Percentiles rank a stretch among this genome's conserved stretches.
phyloP scores from a whole-genome alignment of 345 rosid species.

The Salix koriyanagi region DNA sequence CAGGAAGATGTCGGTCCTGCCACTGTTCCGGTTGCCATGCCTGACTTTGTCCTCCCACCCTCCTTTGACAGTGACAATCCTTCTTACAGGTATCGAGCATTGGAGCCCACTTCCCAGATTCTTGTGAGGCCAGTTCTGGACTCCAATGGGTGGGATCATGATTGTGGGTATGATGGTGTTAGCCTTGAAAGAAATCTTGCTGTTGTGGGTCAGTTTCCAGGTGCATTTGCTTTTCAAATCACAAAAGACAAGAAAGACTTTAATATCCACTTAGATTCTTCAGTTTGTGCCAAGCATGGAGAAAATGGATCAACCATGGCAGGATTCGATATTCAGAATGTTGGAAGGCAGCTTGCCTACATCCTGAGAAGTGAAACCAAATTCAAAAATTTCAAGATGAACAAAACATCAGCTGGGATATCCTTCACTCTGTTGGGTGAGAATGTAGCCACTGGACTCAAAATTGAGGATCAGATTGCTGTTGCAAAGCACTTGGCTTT shows the following conservation, averaged over 20 bases:
- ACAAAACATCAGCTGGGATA: slow-evolving; percentile 35
- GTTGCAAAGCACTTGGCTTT: slow-evolving; percentile 27
- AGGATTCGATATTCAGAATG: slow-evolving; percentile 39
- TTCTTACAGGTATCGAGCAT: slow-evolving; percentile 29
- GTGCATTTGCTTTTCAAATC: slow-evolving; percentile 32
- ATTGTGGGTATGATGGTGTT: slow-evolving; percentile 37
- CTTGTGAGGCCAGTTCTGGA: slow-evolving; percentile 40
- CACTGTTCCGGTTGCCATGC: slow-evolving; percentile 27
- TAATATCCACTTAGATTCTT: slow-evolving; percentile 34
- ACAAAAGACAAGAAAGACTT: slow-evolving; percentile 42
- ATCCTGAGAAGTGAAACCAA: slow-evolving; percentile 35
- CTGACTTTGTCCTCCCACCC: slow-evolving; percentile 36
- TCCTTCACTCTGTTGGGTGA: slow-evolving; percentile 29
- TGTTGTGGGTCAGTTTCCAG: slow-evolving; percentile 22
- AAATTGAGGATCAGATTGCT: slow-evolving; percentile 39
- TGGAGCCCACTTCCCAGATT: slow-evolving; percentile 31
- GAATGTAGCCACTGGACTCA: slow-evolving; percentile 35
- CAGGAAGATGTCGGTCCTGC: slow-evolving; percentile 25
- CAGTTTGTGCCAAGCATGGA: slow-evolving; percentile 29
- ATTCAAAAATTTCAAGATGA: slow-evolving; percentile 23
- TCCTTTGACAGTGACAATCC: slow-evolving; percentile 38
- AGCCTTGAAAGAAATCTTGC: slow-evolving; percentile 32
- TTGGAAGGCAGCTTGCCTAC: slow-evolving; percentile 44
- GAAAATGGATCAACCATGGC: slow-evolving; percentile 38
- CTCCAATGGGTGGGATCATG: slow-evolving; percentile 41